These are phyloP conservation scores for Amanita thiersii DNA, from an alignment of 768 basidiomycete genomes.

Conservation along the genomic window DNA sequence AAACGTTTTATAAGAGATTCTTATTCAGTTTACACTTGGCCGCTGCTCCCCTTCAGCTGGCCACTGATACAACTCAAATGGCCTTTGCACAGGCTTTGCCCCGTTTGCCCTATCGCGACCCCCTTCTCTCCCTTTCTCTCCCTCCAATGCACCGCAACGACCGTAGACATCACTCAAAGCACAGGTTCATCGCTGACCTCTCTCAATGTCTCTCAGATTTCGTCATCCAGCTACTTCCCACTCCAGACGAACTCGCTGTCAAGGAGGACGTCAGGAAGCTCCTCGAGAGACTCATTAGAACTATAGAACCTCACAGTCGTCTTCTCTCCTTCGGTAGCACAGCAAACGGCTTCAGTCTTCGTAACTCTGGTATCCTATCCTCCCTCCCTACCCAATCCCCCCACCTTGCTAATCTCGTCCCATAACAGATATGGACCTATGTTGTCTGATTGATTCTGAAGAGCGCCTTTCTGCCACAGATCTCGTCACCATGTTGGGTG, in stretches of 20 bases:
- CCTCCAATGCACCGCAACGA: conserved; percentile 2
- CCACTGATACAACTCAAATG: conserved; percentile 1
- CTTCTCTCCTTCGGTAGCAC: conserved; percentile 94
- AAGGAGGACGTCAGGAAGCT: conserved; percentile 96
- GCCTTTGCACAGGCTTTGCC: conserved; percentile 3
- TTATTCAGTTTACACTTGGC: neutral
- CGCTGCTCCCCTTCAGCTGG: neutral
- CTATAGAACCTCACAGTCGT: conserved; percentile 87
- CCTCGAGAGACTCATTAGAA: conserved; percentile 91
- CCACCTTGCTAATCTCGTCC: conserved; percentile 4
- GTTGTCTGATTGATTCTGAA: conserved; percentile 88
- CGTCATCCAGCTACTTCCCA: conserved; percentile 86
- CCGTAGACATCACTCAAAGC: conserved; percentile 37
- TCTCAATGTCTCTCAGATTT: conserved; percentile 91
- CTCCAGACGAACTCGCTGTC: conserved; percentile 81
- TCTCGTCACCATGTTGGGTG: conserved; percentile 90
- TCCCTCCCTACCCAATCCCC: neutral
- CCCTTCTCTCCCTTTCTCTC: neutral
- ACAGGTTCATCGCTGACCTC: conserved; percentile 71
- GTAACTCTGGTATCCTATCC: conserved; percentile 71
- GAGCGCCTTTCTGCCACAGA: conserved; percentile 75
- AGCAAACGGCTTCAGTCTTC: conserved; percentile 93
- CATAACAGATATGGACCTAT: conserved; percentile 89
- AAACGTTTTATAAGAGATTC: too few species aligned
- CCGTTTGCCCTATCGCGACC: conserved; percentile 3